Evolutionary conservation across 2,329 filamentous ascomycete genomes (phyloP), one percentile per base, ranked within the genome.

Genomic region (Lasiodiplodia sp.): DNA sequence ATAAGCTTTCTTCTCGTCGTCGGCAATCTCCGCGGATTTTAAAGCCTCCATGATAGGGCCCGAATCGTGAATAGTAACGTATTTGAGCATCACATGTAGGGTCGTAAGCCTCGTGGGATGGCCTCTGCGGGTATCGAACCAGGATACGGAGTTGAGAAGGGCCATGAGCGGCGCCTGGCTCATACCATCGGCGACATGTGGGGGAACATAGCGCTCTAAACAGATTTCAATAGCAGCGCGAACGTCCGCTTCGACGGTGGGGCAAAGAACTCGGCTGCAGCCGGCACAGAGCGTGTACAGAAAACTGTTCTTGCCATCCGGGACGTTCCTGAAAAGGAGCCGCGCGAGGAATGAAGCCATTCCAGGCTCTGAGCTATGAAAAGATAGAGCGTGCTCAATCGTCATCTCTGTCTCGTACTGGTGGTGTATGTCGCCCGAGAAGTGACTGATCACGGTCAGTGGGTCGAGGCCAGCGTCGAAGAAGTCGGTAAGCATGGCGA

Each of bases 401-500:
- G 60, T 16, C 7, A 38, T n/a, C 31, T 34, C 4, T 8, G 5
- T 11, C 11, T 16, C n/a, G 6, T n/a, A 34, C 8, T 34, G 31
- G 21, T 64, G 60, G 21, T 64, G 60, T 4, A 3, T 7, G 4
- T 8, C 4, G n/a, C 25, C 28, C 3, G 60, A 31, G 5, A 52
- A 31, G 7, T 38, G 2, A 4, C n/a, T 16, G 1, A 64, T 34
- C 60, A 7, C 4, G 11, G 11, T 14, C 11, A 28, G 28, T 3
- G 52, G 60, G 25, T 52, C 31, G 37, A 64, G 44, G 14, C 60
- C 60, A 18, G 60, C 60, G 18, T 25, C 12, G 47, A 64, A 4
- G 28, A 64, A 64, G 2, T 53, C n/a, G 2, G 25, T 8, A 18
- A 53, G 28, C 6, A 64, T 28, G 18, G 11, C 21, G 16, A 21